Base-by-base conservation (phyloP, 2,329 filamentous ascomycete genomes). In the Harringtonia lauricola region DNA sequence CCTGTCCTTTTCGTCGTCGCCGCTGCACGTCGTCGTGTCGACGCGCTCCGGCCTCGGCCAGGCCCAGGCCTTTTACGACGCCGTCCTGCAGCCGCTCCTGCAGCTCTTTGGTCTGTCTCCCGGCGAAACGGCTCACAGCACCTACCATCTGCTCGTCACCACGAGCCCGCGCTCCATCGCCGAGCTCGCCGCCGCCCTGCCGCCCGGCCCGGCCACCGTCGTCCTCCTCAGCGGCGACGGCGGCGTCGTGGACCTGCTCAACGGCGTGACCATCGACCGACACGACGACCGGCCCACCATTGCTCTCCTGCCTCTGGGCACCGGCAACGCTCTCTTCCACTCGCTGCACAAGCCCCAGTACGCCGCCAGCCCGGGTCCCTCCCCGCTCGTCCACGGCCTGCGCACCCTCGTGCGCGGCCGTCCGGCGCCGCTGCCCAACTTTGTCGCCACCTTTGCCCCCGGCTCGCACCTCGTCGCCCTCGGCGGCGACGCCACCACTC, bases 171-270 rank as follows among this genome's bases (percentile, higher is more conserved):
- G 76, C 2, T 84, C 75, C 13, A 72, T 95, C 34, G 66, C 68
- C 7, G 66, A 83, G 1, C 76, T 94, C 42, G 75, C 82, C 0
- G 53, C 50, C 3, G 37, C 52, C 3, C 51, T 68, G 13, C n/a
- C 14, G 22, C 22, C 9, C 24, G 15, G 24, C 28, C 2, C 39
- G 8, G 22, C 39, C 81, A 55, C 79, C 0, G 70, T 95, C 22
- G 63, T 95, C 26, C 71, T 96, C 13, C 70, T 95, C 6, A 90
- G 84, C 39, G 90, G 90, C 8, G 90, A 96, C 59, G 90, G 90
- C 14, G 90, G 88, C 7, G 62, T 94, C 2, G 74, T 88, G 17
- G 90, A 96, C 53, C 67, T 92, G 1, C 68, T 95, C 47, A 94
- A 95, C 56, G 75, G 74, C 3, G 68, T 59, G 22, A 22, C 39